phyloP scores from a whole-genome alignment of 192 early-diverging fungal species.

The Lobosporangium transversale region DNA sequence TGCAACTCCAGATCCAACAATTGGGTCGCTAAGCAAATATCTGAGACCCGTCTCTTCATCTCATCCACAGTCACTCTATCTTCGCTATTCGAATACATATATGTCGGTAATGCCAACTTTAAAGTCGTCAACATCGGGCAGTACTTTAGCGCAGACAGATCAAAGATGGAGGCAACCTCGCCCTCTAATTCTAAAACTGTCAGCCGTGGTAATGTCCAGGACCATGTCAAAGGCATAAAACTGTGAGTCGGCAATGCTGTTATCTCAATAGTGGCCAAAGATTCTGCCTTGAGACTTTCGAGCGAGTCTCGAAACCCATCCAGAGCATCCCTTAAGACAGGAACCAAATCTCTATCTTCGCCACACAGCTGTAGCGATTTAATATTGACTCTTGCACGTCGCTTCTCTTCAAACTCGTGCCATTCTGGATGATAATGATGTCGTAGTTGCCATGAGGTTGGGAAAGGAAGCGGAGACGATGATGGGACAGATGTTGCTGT shows the following conservation, averaged over 20 bases:
- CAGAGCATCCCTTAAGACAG: slow-evolving; percentile 20
- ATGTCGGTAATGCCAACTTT: slow-evolving; percentile 22
- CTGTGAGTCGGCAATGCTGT: neutral
- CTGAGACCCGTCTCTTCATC: slow-evolving; percentile 14
- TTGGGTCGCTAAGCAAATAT: slow-evolving; percentile 24
- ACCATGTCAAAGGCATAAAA: slow-evolving; percentile 22
- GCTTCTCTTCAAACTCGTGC: slow-evolving; percentile 2
- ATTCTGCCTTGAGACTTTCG: slow-evolving; percentile 26
- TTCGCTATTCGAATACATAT: slow-evolving; percentile 42
- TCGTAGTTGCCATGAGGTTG: slow-evolving; percentile 13
- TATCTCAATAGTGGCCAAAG: slow-evolving; percentile 20
- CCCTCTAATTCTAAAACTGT: slow-evolving; percentile 34
- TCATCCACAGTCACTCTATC: slow-evolving; percentile 20
- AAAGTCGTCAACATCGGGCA: slow-evolving; percentile 25
- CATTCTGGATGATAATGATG: slow-evolving; percentile 14
- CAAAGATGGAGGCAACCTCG: slow-evolving; percentile 34
- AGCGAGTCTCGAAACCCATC: slow-evolving; percentile 46
- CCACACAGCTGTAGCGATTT: slow-evolving; percentile 39
- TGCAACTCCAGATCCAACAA: slow-evolving; percentile 37
- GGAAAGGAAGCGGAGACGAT: neutral
- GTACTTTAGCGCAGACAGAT: slow-evolving; percentile 17
- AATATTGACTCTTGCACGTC: neutral
- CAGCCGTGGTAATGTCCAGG: slow-evolving; percentile 21
- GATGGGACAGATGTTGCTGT: neutral
- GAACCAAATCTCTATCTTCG: slow-evolving; percentile 30